Percentiles rank a stretch among this genome's conserved stretches.
phyloP scores from a whole-genome alignment of 306 rosid genomes.

The Comarum palustre region DNA sequence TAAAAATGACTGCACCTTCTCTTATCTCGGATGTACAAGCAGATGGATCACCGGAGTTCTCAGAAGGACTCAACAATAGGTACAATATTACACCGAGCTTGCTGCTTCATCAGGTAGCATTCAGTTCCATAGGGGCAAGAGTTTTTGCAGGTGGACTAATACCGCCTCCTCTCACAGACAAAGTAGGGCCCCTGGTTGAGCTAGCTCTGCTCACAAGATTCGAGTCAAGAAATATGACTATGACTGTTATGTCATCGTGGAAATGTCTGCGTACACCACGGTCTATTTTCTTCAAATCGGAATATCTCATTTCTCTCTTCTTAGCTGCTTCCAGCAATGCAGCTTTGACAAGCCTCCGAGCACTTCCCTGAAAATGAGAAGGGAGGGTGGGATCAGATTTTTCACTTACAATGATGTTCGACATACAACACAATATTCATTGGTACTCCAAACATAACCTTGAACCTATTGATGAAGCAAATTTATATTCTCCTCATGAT shows the following conservation, averaged over 20 bases:
- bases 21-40: slow-evolving; percentile 30
- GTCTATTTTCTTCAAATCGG: slow-evolving; percentile 80
- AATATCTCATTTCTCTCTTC: slow-evolving; percentile 90
- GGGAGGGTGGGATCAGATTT: slow-evolving; percentile 17
- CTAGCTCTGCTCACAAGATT: slow-evolving; percentile 76
- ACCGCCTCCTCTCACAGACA: slow-evolving; percentile 72
- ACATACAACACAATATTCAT: slow-evolving; percentile 4
- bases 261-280: slow-evolving; percentile 90
- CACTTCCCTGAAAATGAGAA: slow-evolving; percentile 64
- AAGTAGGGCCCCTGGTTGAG: slow-evolving; percentile 47
- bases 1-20: slow-evolving; percentile 28
- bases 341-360: slow-evolving; percentile 69
- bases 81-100: slow-evolving; percentile 22
- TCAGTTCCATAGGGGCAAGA: slow-evolving; percentile 39
- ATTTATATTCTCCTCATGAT: not conserved
- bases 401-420: not conserved
- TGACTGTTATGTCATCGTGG: slow-evolving; percentile 83
- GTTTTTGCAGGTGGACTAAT: slow-evolving; percentile 39
- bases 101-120: slow-evolving; percentile 31
- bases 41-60: slow-evolving; percentile 21
- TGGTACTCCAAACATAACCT: not conserved
- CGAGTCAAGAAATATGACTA: slow-evolving; percentile 71
- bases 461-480: not conserved
- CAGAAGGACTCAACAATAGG: slow-evolving; percentile 28
- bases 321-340: slow-evolving; percentile 89